phyloP scores from a whole-genome alignment of 2,329 filamentous ascomycete species.

The Aspergillus nomiae region DNA sequence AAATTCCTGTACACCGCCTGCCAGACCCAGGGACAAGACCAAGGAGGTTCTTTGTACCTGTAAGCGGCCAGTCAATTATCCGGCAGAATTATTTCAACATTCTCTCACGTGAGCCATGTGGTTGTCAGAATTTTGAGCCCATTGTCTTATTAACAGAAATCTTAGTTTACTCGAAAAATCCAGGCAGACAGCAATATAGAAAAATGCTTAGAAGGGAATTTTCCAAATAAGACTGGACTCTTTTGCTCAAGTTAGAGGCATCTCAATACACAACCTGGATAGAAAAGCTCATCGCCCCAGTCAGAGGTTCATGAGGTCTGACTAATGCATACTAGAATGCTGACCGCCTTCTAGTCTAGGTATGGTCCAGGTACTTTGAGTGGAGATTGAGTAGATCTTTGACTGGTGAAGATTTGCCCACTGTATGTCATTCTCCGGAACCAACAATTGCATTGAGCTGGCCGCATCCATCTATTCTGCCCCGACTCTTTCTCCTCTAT shows the following conservation, averaged over 20 bases:
- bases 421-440: slow-evolving; percentile 15
- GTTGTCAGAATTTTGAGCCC: too few species aligned
- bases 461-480: slow-evolving; percentile 5
- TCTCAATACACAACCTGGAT: too few species aligned
- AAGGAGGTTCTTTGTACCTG: neutral
- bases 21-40: neutral
- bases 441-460: slow-evolving; percentile 6
- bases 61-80: neutral
- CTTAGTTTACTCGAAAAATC: too few species aligned
- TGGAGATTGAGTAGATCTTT: slow-evolving; percentile 23
- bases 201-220: too few species aligned
- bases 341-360: neutral
- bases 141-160: too few species aligned
- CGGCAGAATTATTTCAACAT: neutral
- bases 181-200: too few species aligned
- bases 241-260: too few species aligned
- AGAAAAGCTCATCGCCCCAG: too few species aligned
- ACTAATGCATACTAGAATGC: neutral
- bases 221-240: too few species aligned
- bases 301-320: neutral
- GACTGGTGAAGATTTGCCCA: slow-evolving; percentile 7
- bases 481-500: neutral
- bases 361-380: slow-evolving; percentile 18
- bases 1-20: slow-evolving; percentile 34
- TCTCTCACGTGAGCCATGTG: too few species aligned